A percentile compares a stretch with the other conserved stretches of the same genome.
These are phyloP conservation scores for Hypoxylon crocopeplum DNA, from an alignment of 495 filamentous ascomycete genomes.

Conservation along the genomic window DNA sequence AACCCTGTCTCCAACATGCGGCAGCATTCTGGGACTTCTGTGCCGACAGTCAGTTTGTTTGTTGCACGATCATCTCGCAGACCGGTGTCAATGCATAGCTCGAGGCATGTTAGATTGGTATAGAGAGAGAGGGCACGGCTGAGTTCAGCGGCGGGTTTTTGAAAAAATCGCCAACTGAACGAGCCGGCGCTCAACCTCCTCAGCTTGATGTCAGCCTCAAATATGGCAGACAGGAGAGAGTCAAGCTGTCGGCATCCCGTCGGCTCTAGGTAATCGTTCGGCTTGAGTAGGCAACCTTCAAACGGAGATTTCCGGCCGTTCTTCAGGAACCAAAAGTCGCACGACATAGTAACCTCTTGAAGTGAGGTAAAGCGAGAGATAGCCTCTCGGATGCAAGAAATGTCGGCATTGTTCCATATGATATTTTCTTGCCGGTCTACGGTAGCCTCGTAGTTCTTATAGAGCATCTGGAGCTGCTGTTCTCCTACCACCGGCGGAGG, in stretches of 20 bases:
- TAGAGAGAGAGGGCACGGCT: conserved; percentile 1
- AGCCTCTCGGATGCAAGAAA: conserved; percentile 18
- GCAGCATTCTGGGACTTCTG: no score
- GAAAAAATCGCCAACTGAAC: conserved; percentile 19
- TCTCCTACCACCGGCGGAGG: no score
- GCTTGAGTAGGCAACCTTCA: no score
- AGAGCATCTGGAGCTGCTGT: no score
- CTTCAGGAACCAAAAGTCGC: background rate
- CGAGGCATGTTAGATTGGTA: conserved; percentile 17
- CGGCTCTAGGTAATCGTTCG: background rate
- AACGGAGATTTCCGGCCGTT: no score
- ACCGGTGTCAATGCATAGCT: conserved; percentile 19
- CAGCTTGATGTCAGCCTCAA: conserved; percentile 9
- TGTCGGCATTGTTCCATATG: conserved; percentile 2
- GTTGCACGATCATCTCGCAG: no score
- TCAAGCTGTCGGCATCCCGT: conserved; percentile 16
- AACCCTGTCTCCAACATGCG: conserved; percentile 13
- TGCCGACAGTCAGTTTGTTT: no score
- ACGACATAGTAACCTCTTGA: conserved; percentile 15
- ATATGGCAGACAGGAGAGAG: conserved; percentile 15
- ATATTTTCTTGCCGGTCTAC: conserved; percentile 14
- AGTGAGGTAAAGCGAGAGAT: conserved; percentile 16
- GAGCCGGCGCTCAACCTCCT: conserved; percentile 9
- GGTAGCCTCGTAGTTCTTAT: conserved; percentile 7
- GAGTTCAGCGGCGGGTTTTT: conserved; percentile 16